Evolutionary conservation across 176 grass and related monocot species (phyloP), one percentile per base, ranked within the genome.

Genomic region (Secale cereale): DNA sequence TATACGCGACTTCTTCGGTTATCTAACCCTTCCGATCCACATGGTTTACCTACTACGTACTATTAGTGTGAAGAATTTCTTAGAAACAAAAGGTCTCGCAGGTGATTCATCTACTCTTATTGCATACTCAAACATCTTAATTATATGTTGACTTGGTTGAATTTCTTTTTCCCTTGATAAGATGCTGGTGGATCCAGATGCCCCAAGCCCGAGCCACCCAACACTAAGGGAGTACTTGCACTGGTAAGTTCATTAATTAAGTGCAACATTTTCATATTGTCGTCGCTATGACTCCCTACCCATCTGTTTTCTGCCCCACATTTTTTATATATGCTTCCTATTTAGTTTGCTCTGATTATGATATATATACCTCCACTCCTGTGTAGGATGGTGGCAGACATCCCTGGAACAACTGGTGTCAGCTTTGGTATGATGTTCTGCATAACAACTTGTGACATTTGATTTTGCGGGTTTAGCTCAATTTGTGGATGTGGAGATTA

Each of bases 181-280:
- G 94, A 64, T 92, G 52, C 22, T 92, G 85, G 84, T 92, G n/a
- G 94, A 97, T 83, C 94, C 92, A 2, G 94, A 97, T 20, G 94
- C 91, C n/a, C 92, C 91, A 59, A 94, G 87, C 74, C 89, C 92
- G 33, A 94, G 85, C 30, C 41, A 92, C 50, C 92, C 94, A 41
- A 85, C 81, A 74, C 80, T 94, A 26, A 97, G 87, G 41, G 94
- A 97, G 75, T 97, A 92, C 77, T 84, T 97, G 87, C 94, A 94
- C 75, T 94, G 94, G 94, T 97, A 86, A 84, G 46, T 63, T 54
- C 63, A 77, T 37, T 37, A 37, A 37, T 37, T 37, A 37, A 37
- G 32, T 78, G 36, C 76, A 48, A 56, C 45, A 81, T 73, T 19
- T 70, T 64, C 27, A 29, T 30, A 50, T 33, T 78, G 30, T 36